phyloP scores from a whole-genome alignment of 2,329 filamentous ascomycete species.

The Teratosphaeria pseudoeucalypti region DNA sequence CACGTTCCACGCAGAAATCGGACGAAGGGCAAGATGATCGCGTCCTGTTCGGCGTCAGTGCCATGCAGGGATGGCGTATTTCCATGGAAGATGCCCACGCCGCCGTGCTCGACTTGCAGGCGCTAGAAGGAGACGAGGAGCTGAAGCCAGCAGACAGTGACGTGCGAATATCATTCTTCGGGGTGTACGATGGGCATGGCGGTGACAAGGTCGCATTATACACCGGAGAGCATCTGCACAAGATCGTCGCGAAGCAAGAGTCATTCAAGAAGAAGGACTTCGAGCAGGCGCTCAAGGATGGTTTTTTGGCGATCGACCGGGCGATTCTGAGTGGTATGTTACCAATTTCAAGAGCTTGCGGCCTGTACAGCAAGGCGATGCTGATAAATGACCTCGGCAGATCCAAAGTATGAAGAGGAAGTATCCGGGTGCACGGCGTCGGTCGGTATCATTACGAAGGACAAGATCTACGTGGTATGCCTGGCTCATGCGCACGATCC shows the following conservation, averaged over 20 bases:
- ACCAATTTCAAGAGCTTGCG: background rate
- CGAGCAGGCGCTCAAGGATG: constrained; percentile 92
- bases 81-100: constrained; percentile 98
- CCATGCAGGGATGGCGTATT: constrained; percentile 99
- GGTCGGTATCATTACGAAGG: constrained; percentile 74
- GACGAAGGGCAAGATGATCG: constrained; percentile 85
- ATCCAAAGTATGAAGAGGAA: constrained; percentile 94
- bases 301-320: constrained; percentile 88
- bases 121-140: constrained; percentile 43
- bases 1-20: constrained; percentile 53
- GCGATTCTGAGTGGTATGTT: constrained; percentile 84
- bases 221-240: constrained; percentile 82
- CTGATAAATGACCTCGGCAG: constrained; percentile 41
- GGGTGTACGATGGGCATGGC: constrained; percentile 95
- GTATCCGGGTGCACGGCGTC: constrained; percentile 96
- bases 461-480: constrained; percentile 93
- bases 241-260: constrained; percentile 90
- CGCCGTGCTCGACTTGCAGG: constrained; percentile 74
- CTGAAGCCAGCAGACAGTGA: constrained; percentile 50
- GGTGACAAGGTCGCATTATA: constrained; percentile 94
- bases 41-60: constrained; percentile 85
- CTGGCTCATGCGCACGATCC: background rate
- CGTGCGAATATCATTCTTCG: constrained; percentile 84
- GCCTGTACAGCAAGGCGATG: background rate
- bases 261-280: constrained; percentile 85